A percentile compares a stretch with the other conserved stretches of the same genome.
phyloP scores from a whole-genome alignment of 495 filamentous ascomycete species.

The Talaromyces thailandensis region DNA sequence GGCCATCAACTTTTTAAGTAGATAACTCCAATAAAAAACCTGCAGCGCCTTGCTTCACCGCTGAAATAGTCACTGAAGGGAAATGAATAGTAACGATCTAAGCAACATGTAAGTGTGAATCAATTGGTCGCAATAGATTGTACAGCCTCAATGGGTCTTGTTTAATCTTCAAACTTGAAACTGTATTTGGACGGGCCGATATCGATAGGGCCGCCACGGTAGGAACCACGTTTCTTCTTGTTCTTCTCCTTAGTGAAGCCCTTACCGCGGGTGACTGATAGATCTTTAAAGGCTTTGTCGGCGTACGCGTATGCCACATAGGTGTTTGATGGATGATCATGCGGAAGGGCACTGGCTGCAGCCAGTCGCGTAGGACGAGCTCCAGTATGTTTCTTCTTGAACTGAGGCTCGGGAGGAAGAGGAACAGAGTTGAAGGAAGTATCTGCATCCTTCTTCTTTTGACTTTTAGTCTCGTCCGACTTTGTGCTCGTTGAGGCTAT shows the following conservation, averaged over 20 bases:
- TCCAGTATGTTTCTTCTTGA: conserved; percentile 42
- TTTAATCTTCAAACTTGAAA: conserved; percentile 82
- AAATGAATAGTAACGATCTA: background rate
- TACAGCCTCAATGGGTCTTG: background rate
- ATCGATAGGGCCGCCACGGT: conserved; percentile 78
- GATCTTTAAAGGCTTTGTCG: conserved; percentile 72
- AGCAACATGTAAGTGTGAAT: background rate
- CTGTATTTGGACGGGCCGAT: conserved; percentile 55
- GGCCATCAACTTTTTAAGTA: background rate
- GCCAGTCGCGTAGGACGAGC: conserved; percentile 37
- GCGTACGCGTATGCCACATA: conserved; percentile 84
- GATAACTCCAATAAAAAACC: background rate
- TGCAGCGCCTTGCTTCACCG: background rate
- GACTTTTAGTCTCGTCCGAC: conserved; percentile 15
- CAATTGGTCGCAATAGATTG: background rate
- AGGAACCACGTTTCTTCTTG: conserved; percentile 80
- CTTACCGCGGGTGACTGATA: conserved; percentile 88
- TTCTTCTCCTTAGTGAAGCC: conserved; percentile 99
- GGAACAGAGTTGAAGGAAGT: conserved; percentile 35
- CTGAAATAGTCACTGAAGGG: background rate
- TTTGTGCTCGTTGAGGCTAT: conserved; percentile 10
- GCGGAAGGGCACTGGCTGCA: conserved; percentile 33
- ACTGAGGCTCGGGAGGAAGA: conserved; percentile 30
- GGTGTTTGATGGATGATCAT: conserved; percentile 51
- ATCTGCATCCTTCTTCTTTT: conserved; percentile 21